Evolutionary conservation across 2,329 filamentous ascomycete species (phyloP).

Genomic region (Ustulina deusta): DNA sequence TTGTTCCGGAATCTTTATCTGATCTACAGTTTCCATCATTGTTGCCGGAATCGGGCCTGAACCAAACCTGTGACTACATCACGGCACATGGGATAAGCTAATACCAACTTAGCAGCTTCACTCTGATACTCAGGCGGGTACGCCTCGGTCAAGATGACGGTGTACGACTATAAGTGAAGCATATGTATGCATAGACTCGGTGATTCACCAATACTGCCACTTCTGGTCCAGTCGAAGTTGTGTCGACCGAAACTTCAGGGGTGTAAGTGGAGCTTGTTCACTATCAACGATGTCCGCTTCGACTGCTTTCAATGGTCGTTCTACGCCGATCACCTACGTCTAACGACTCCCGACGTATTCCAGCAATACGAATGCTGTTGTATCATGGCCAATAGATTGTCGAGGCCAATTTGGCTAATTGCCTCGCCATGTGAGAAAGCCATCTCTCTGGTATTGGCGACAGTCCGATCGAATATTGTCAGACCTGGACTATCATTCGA

Average conservation of each 20-base stretch:
- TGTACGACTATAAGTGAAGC: slow-evolving; percentile 8
- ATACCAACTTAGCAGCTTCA: slow-evolving; percentile 22
- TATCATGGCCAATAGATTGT: slow-evolving; percentile 18
- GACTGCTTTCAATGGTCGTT: neutral
- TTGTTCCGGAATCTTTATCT: neutral
- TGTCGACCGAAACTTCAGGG: slow-evolving; percentile 18
- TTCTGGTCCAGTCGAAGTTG: neutral
- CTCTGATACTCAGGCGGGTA: slow-evolving; percentile 1
- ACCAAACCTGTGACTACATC: neutral
- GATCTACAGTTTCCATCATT: neutral
- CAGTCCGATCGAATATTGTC: neutral
- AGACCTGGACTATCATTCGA: neutral
- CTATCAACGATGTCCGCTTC: slow-evolving; percentile 10
- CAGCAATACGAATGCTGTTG: neutral
- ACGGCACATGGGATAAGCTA: slow-evolving; percentile 6
- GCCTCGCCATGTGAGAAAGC: slow-evolving; percentile 1
- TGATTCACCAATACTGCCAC: neutral
- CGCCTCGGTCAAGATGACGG: slow-evolving; percentile 12
- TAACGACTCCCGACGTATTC: neutral
- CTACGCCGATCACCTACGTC: neutral
- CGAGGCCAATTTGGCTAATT: slow-evolving; percentile 11
- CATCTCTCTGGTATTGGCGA: neutral
- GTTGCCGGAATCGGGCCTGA: neutral
- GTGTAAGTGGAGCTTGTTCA: neutral
- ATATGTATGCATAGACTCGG: neutral